phyloP scores from a whole-genome alignment of 2,329 filamentous ascomycete species.

The Catunica adiposa region DNA sequence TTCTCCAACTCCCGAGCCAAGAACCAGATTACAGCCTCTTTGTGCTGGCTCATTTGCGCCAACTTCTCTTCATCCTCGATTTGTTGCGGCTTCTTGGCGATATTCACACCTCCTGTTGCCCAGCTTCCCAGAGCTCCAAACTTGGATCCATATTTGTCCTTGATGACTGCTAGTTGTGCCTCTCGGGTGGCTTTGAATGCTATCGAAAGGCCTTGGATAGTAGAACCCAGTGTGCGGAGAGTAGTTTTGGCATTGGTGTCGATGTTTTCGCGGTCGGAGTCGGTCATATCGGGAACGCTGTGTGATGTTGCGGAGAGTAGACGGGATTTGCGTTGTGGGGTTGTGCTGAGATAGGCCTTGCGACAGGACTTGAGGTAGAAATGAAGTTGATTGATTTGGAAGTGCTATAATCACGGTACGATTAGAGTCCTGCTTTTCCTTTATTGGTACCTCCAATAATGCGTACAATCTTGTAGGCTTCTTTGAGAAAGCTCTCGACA shows the following conservation, averaged over 20 bases:
- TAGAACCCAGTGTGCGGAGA: slow-evolving; percentile 67
- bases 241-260: slow-evolving; percentile 76
- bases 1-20: slow-evolving; percentile 59
- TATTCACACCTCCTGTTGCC: slow-evolving; percentile 45
- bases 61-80: slow-evolving; percentile 52
- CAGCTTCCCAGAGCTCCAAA: slow-evolving; percentile 48
- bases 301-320: slow-evolving; percentile 26
- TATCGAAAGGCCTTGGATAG: slow-evolving; percentile 63
- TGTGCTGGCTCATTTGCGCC: slow-evolving; percentile 49
- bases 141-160: slow-evolving; percentile 50
- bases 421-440: slow-evolving; percentile 4
- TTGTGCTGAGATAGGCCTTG: slow-evolving; percentile 77
- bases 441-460: background rate
- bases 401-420: slow-evolving; percentile 43
- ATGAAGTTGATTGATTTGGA: slow-evolving; percentile 67
- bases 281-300: slow-evolving; percentile 39
- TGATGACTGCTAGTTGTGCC: slow-evolving; percentile 52
- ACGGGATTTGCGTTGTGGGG: slow-evolving; percentile 60
- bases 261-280: slow-evolving; percentile 69
- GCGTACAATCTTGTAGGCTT: slow-evolving; percentile 80
- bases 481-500: slow-evolving; percentile 78
- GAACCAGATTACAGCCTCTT: slow-evolving; percentile 74
- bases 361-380: slow-evolving; percentile 68
- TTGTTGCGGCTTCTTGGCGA: slow-evolving; percentile 46
- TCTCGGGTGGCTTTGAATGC: slow-evolving; percentile 70